Conservation (phyloP, 2,329 filamentous ascomycete species). For the Neopestalotiopsis rosae region DNA sequence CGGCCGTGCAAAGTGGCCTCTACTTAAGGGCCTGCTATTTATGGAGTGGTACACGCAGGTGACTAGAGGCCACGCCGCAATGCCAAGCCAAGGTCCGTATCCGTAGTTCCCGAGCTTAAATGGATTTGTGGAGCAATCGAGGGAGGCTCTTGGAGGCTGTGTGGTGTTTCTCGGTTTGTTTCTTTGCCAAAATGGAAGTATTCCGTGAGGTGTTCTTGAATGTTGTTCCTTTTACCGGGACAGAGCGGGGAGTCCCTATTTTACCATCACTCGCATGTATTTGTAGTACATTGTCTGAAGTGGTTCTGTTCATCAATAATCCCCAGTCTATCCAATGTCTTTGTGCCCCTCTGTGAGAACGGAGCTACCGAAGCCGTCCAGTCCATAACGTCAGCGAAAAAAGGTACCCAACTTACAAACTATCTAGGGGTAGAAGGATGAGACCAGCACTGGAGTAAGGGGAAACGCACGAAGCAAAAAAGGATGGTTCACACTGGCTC, state of each 20-base stretch:
- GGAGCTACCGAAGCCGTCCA: slow-evolving; percentile 2
- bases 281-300: not conserved
- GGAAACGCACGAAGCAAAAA: not conserved
- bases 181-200: not conserved
- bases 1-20: not conserved
- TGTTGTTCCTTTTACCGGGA: not conserved
- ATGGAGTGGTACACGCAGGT: slow-evolving; percentile 1
- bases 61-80: not conserved
- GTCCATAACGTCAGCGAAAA: slow-evolving; percentile 1
- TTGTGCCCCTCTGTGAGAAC: not conserved
- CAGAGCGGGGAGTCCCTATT: not conserved
- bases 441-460: not conserved
- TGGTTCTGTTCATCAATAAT: not conserved
- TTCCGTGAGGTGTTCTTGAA: not conserved
- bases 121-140: not conserved
- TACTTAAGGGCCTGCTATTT: slow-evolving; percentile 8
- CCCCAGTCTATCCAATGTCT: not conserved
- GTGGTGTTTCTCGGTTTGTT: not conserved
- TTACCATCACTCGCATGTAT: not conserved
- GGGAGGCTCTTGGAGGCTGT: not conserved
- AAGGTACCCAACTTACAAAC: not conserved
- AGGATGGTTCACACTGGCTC: not conserved
- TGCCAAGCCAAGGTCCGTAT: not conserved
- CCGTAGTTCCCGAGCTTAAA: slow-evolving; percentile 13
- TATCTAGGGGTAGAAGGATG: not conserved